phyloP scores from a whole-genome alignment of 192 early-diverging fungal genomes.

The Dissophora globulifera region DNA sequence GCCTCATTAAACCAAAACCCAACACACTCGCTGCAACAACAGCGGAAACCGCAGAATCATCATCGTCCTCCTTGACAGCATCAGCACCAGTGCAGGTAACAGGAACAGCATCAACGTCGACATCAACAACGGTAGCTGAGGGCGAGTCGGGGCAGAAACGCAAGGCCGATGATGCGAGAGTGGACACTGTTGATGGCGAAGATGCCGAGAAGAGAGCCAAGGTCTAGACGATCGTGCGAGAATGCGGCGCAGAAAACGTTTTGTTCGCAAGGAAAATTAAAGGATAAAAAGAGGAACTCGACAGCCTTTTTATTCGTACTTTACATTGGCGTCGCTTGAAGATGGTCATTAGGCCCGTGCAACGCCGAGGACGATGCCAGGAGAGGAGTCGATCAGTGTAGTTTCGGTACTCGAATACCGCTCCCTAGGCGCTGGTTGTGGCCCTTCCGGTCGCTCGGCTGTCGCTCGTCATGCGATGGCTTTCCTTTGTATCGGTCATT shows the following conservation, averaged over 20 bases:
- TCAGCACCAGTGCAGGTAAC: not conserved
- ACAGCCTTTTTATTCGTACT: no score
- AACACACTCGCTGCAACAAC: slow-evolving; percentile 16
- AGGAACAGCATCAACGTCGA: slow-evolving; percentile 5
- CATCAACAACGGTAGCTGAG: slow-evolving; percentile 23
- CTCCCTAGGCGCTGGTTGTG: slow-evolving; percentile 5
- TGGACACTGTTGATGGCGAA: slow-evolving; percentile 7
- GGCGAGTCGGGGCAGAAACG: slow-evolving; percentile 32
- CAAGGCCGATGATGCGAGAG: slow-evolving; percentile 33
- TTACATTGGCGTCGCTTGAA: no score
- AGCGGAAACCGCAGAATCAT: slow-evolving; percentile 10
- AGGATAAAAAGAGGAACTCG: no score
- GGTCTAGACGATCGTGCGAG: slow-evolving; percentile 11
- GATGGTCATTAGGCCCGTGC: no score
- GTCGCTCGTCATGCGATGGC: not conserved
- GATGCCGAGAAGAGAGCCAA: slow-evolving; percentile 40
- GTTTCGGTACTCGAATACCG: slow-evolving; percentile 5
- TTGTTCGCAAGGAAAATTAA: no score
- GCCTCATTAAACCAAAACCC: slow-evolving; percentile 42
- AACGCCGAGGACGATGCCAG: no score
- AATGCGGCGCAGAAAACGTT: not conserved
- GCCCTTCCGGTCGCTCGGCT: slow-evolving; percentile 8
- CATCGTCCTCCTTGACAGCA: slow-evolving; percentile 5
- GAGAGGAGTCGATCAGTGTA: no score
- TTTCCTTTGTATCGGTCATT: not conserved